These are phyloP conservation scores for Fragosphaeria purpurea DNA, from an alignment of 2,329 filamentous ascomycete species.

Conservation along the genomic window DNA sequence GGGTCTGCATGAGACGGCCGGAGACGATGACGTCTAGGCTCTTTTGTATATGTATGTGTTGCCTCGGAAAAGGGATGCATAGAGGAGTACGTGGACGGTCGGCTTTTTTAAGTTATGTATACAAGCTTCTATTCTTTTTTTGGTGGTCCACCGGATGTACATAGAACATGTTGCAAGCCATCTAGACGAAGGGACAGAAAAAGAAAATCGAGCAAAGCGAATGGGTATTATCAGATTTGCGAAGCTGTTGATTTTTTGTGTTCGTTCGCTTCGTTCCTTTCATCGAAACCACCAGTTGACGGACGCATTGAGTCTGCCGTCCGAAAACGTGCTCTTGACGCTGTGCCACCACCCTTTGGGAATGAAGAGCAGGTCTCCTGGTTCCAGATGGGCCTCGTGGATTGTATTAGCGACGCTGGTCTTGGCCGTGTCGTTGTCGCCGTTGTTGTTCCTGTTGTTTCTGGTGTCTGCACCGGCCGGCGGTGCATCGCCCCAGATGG, in stretches of 20 bases:
- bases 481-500: slow-evolving; percentile 50
- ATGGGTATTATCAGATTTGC: no score
- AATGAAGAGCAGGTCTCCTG: slow-evolving; percentile 67
- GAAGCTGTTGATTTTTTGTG: no score
- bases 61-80: neutral
- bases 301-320: slow-evolving; percentile 27
- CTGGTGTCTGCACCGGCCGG: slow-evolving; percentile 5
- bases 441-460: slow-evolving; percentile 4
- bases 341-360: slow-evolving; percentile 84
- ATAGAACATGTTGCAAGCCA: neutral
- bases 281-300: slow-evolving; percentile 77
- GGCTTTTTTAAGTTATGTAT: neutral
- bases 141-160: neutral
- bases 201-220: neutral
- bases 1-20: slow-evolving; percentile 6
- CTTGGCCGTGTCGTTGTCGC: neutral
- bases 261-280: slow-evolving; percentile 13
- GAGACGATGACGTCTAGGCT: no score
- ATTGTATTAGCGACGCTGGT: slow-evolving; percentile 19
- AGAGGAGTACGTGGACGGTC: neutral
- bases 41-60: neutral
- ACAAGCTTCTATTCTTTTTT: neutral
- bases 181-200: neutral
- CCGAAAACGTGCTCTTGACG: slow-evolving; percentile 50
- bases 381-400: slow-evolving; percentile 44